A percentile compares a stretch with the other conserved stretches of the same genome.
phyloP scores from a whole-genome alignment of 2,329 filamentous ascomycete genomes.

The Aquanectria penicillioides region DNA sequence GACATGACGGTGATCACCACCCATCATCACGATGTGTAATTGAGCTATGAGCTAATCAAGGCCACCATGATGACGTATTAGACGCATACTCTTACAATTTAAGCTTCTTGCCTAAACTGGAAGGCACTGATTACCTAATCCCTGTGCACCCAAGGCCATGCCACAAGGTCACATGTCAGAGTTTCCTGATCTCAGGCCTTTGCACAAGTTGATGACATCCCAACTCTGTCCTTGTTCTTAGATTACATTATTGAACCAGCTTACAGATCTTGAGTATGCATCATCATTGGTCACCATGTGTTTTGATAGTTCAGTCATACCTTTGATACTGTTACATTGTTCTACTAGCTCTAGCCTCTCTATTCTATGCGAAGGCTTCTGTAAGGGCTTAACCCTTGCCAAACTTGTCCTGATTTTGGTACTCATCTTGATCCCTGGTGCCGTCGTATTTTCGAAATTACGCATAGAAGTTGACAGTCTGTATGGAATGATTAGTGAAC shows the following conservation, averaged over 20 bases:
- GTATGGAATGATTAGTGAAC: conserved; percentile 25
- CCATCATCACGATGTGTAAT: conserved; percentile 36
- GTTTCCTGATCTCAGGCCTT: too few relatives aligned
- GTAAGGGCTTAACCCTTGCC: conserved; percentile 20
- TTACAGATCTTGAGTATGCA: too few relatives aligned
- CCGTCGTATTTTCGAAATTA: conserved; percentile 41
- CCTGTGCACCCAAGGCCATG: too few relatives aligned
- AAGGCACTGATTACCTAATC: conserved; percentile 25
- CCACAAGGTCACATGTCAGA: too few relatives aligned
- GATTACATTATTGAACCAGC: neutral
- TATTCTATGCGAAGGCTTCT: conserved; percentile 32
- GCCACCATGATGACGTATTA: conserved; percentile 40
- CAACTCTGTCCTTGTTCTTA: too few relatives aligned
- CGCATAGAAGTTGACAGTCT: conserved; percentile 69
- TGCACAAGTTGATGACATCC: too few relatives aligned
- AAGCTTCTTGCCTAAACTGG: conserved; percentile 37
- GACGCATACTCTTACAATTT: conserved; percentile 25
- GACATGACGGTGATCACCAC: conserved; percentile 25
- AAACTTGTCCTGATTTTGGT: conserved; percentile 10
- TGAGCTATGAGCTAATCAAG: conserved; percentile 17
- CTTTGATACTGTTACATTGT: conserved; percentile 41
- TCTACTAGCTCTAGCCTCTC: conserved; percentile 36
- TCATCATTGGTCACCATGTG: conserved; percentile 2
- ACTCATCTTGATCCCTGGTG: conserved; percentile 1
- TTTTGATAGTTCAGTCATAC: conserved; percentile 15